A percentile compares a stretch with the other conserved stretches of the same genome.
phyloP scores from a whole-genome alignment of 129 eudicot genomes.

The Glebionis coronaria region DNA sequence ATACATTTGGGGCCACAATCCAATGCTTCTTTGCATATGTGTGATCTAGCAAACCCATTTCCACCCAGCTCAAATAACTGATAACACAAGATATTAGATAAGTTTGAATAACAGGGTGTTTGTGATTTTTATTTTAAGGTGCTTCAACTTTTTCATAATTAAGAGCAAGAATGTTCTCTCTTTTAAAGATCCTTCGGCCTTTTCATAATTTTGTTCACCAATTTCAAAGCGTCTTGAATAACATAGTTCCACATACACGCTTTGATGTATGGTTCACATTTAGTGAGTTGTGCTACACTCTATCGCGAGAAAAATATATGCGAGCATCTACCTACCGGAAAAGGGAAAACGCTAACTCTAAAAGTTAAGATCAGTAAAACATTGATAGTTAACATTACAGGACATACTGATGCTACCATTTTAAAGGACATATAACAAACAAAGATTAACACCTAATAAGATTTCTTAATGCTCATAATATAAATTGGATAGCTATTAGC shows the following conservation, averaged over 20 bases:
- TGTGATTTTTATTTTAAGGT: too few species aligned
- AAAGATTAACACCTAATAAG: not conserved
- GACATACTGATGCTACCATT: constrained; percentile 3
- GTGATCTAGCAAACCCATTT: too few species aligned
- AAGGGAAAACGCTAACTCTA: constrained; percentile 10
- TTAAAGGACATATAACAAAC: not conserved
- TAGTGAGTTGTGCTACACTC: not conserved
- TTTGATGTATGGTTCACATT: constrained; percentile 16
- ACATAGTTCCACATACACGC: constrained; percentile 1
- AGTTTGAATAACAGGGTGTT: too few species aligned
- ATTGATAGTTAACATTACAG: not conserved
- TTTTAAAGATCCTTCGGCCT: too few species aligned
- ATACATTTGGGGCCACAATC: too few species aligned
- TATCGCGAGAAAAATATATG: constrained; percentile 15
- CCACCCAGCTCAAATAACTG: too few species aligned
- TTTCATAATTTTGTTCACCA: too few species aligned
- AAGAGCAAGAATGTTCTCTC: too few species aligned
- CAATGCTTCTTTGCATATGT: too few species aligned
- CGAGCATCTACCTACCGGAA: constrained; percentile 5
- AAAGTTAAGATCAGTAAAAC: not conserved
- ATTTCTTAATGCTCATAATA: not conserved
- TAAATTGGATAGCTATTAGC: constrained; percentile 10
- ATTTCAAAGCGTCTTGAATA: too few species aligned
- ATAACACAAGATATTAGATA: too few species aligned
- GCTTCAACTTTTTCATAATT: too few species aligned